Evolutionary conservation across 2,329 filamentous ascomycete species (phyloP).

Genomic region (Neofusicoccum sp.): DNA sequence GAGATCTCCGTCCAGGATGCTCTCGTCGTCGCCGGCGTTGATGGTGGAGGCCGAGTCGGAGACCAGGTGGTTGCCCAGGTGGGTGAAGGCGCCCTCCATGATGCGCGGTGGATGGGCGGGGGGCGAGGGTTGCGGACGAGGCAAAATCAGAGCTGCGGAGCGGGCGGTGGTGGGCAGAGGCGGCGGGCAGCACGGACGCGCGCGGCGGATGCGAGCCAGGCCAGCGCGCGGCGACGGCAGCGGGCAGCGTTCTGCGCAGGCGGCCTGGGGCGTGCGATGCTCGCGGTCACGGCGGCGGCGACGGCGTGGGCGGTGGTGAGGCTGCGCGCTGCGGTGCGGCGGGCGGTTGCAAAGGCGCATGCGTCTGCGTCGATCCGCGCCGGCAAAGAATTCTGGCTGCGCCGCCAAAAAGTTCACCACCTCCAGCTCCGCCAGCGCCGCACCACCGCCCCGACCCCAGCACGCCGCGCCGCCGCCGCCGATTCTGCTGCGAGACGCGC

Average conservation of each 20-base stretch:
- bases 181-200: slow-evolving; percentile 1
- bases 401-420: slow-evolving; percentile 16
- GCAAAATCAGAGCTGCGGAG: slow-evolving; percentile 18
- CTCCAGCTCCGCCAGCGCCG: not conserved
- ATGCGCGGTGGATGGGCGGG: slow-evolving; percentile 19
- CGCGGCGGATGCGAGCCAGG: not conserved
- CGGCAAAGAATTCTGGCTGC: not conserved
- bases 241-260: not conserved
- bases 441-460: not conserved
- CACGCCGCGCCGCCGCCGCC: not conserved
- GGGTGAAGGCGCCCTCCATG: slow-evolving; percentile 87
- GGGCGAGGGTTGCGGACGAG: slow-evolving; percentile 16
- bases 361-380: slow-evolving; percentile 14
- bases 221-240: not conserved
- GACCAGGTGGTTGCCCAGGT: slow-evolving; percentile 82
- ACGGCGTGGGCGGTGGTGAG: not conserved
- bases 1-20: slow-evolving; percentile 67
- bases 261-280: not conserved
- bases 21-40: slow-evolving; percentile 87
- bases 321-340: not conserved
- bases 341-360: not conserved
- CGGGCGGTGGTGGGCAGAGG: slow-evolving; percentile 16
- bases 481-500: not conserved
- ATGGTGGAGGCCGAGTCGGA: slow-evolving; percentile 83
- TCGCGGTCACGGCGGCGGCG: not conserved